Percentiles rank a stretch among this genome's conserved stretches.
phyloP scores from a whole-genome alignment of 768 basidiomycete genomes.

The Nidularia pulvinata region DNA sequence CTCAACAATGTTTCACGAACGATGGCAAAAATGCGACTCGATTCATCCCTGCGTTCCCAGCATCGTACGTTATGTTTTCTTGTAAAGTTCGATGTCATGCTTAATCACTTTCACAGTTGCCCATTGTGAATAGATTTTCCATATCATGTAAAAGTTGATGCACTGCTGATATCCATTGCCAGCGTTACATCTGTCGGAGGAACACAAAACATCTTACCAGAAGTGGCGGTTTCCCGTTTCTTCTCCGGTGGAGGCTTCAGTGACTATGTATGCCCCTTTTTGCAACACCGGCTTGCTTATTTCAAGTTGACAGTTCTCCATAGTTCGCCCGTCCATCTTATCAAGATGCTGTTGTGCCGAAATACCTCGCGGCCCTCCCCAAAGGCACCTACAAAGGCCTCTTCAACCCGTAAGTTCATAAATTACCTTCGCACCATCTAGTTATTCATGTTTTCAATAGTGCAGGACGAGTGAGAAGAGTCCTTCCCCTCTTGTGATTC shows the following conservation, averaged over 20 bases:
- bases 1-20: constrained; percentile 55
- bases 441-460: no score
- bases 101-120: constrained; percentile 21
- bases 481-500: no score
- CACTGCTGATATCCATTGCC: not conserved
- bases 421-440: no score
- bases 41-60: constrained; percentile 63
- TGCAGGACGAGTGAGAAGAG: no score
- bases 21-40: constrained; percentile 46
- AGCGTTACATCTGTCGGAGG: constrained; percentile 76
- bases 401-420: constrained; percentile 8
- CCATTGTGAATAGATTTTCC: constrained; percentile 37
- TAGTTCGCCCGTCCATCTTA: constrained; percentile 14
- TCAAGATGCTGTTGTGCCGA: constrained; percentile 8
- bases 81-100: no score
- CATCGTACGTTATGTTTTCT: constrained; percentile 27
- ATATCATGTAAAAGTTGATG: not conserved
- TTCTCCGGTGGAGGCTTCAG: constrained; percentile 81
- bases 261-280: constrained; percentile 44
- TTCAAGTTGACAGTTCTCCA: not conserved
- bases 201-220: constrained; percentile 44
- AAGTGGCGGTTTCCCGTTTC: constrained; percentile 42
- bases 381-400: constrained; percentile 12
- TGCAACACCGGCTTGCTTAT: not conserved
- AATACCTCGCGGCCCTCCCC: constrained; percentile 9